phyloP scores from a whole-genome alignment of 805 yeast genomes.

The Saturnispora quitensis region DNA sequence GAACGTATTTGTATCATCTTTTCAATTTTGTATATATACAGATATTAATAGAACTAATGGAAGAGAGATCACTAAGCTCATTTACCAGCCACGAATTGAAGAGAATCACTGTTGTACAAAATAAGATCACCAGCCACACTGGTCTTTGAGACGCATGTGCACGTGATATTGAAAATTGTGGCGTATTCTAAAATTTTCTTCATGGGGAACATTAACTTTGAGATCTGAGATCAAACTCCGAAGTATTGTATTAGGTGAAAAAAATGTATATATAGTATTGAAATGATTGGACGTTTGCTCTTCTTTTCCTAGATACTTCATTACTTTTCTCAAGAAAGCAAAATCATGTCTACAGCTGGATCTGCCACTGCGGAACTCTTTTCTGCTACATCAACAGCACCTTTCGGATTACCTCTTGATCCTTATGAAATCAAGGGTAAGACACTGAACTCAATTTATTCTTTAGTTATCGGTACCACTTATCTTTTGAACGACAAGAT shows the following conservation, averaged over 20 bases:
- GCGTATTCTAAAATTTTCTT: not conserved
- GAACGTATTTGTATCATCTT: not conserved
- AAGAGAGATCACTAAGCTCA: not conserved
- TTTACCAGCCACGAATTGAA: not conserved
- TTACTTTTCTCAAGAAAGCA: slow-evolving; percentile 10
- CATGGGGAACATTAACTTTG: not conserved
- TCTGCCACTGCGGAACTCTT: slow-evolving; percentile 19
- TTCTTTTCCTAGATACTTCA: not conserved
- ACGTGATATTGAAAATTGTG: not conserved
- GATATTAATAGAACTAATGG: not conserved
- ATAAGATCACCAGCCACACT: not conserved
- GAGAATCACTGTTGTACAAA: too few relatives aligned
- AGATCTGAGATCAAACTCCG: slow-evolving; percentile 5
- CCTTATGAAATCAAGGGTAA: slow-evolving; percentile 41
- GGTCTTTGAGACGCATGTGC: not conserved
- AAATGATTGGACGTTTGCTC: not conserved
- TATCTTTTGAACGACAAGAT: slow-evolving; percentile 43
- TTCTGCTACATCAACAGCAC: slow-evolving; percentile 35
- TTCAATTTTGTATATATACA: not conserved
- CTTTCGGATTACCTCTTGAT: slow-evolving; percentile 56
- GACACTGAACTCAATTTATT: slow-evolving; percentile 45
- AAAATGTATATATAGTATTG: not conserved
- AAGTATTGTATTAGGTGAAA: not conserved
- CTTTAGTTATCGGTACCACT: slow-evolving; percentile 45
- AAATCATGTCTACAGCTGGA: slow-evolving; percentile 14